phyloP scores from a whole-genome alignment of 2,329 filamentous ascomycete species.

The Exophiala viscosa region DNA sequence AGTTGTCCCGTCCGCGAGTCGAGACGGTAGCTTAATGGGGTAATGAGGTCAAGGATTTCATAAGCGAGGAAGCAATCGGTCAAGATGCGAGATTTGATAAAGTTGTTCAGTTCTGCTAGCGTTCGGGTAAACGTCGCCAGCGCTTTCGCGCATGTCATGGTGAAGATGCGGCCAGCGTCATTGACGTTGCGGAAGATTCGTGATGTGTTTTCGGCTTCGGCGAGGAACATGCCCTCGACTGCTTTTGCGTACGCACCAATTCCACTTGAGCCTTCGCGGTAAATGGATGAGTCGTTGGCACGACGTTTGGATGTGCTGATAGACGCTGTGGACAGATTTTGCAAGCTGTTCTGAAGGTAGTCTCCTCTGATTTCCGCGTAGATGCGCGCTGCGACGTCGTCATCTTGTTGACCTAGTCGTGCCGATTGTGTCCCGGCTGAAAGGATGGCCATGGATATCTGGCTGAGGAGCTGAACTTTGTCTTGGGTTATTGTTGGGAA shows the following conservation, averaged over 20 bases:
- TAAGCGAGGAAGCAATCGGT: slow-evolving; percentile 95
- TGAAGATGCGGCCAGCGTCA: slow-evolving; percentile 76
- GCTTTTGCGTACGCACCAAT: slow-evolving; percentile 85
- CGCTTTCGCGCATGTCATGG: slow-evolving; percentile 71
- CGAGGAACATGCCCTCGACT: slow-evolving; percentile 79
- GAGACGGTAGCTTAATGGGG: slow-evolving; percentile 71
- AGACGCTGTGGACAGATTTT: slow-evolving; percentile 83
- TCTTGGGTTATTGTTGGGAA: slow-evolving; percentile 80
- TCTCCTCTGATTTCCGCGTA: slow-evolving; percentile 83
- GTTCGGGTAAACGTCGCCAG: slow-evolving; percentile 81
- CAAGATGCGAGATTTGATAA: slow-evolving; percentile 78
- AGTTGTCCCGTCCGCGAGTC: slow-evolving; percentile 81
- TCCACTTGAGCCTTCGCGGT: slow-evolving; percentile 82
- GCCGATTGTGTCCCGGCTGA: slow-evolving; percentile 55
- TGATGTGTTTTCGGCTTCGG: slow-evolving; percentile 88
- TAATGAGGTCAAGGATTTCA: slow-evolving; percentile 89
- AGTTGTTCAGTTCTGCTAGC: slow-evolving; percentile 79
- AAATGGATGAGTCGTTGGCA: slow-evolving; percentile 67
- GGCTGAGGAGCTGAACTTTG: slow-evolving; percentile 67
- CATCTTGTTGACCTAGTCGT: slow-evolving; percentile 48
- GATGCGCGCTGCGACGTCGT: slow-evolving; percentile 71
- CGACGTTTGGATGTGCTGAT: slow-evolving; percentile 77
- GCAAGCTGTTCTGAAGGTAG: slow-evolving; percentile 76
- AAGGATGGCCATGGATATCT: slow-evolving; percentile 75
- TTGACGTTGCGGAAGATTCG: slow-evolving; percentile 69